Base-by-base conservation (phyloP, 1,284 basidiomycete species). In the Rhodotorula sp. region DNA sequence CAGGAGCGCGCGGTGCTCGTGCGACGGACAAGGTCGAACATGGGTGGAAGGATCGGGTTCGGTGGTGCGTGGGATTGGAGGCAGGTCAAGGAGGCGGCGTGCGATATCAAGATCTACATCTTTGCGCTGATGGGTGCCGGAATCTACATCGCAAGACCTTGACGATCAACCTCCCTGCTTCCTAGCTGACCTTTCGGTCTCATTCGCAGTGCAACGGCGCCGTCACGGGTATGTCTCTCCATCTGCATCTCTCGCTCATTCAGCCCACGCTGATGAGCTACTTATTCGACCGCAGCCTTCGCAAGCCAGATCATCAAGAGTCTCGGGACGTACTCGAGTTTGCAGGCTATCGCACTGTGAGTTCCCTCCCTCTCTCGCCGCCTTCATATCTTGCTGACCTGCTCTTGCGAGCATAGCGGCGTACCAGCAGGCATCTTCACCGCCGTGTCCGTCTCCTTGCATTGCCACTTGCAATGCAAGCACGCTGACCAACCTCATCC, bases 91-190 rank as follows among this genome's bases (percentile, higher is more conserved):
- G 83, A 84, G 70, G 83, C 83, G 0, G 67, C 81, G 1, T 44
- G 66, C 30, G 84, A 85, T 68, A 60, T 80, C 74, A 83, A 83
- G 76, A 78, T 83, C 27, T 84, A 79, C 75, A 69, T 84, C 55
- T 84, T 82, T 75, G 71, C 83, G 63, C 48, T 74, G 24, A 68
- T 73, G 64, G 79, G 76, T 27, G 82, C 78, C 74, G 79, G 67
- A 64, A 82, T 66, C 73, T 84, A 77, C 80, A 44, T 44, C 13
- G 53, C 55, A n/a, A 8, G 39, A 44, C 32, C 24, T 15, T 9
- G 5, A 5, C 8, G 4, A 5, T n/a, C 24, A 5, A 13, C 10
- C 7, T n/a, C 54, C 2, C 54, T 10, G 24, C 20, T 39, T 11
- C 10, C 34, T 2, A 22, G 8, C 8, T 54, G 11, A 29, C 32